Conservation (phyloP, 495 filamentous ascomycete genomes). For the Daldinia vernicosa region DNA sequence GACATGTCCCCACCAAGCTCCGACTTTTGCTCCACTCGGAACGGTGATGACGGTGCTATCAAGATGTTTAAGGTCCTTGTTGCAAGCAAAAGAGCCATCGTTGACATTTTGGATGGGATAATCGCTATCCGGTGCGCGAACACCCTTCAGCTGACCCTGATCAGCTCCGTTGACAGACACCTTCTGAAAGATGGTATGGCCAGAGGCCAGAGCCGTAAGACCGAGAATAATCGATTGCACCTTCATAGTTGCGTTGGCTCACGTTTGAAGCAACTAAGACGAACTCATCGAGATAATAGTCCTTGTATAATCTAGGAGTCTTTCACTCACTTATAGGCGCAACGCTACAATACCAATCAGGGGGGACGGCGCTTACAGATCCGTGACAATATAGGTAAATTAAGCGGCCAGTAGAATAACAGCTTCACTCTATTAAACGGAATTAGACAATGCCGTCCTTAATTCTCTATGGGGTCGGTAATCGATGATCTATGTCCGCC, state of each 20-base stretch:
- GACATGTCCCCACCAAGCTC: constrained; percentile 62
- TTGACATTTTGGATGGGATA: constrained; percentile 53
- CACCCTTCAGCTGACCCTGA: constrained; percentile 61
- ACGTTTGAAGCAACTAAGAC: background rate
- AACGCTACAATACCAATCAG: constrained; percentile 11
- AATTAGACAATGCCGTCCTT: constrained; percentile 17
- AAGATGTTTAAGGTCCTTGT: constrained; percentile 46
- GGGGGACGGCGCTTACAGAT: constrained; percentile 24
- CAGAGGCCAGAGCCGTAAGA: constrained; percentile 30
- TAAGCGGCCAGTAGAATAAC: constrained; percentile 29
- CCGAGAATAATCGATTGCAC: constrained; percentile 36
- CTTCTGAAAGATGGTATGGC: constrained; percentile 53
- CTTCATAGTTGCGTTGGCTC: constrained; percentile 25
- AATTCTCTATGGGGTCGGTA: constrained; percentile 10
- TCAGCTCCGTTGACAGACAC: constrained; percentile 63
- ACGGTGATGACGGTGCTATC: constrained; percentile 57
- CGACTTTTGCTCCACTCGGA: constrained; percentile 56
- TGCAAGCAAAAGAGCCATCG: constrained; percentile 52
- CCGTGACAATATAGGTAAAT: constrained; percentile 37
- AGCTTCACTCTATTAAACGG: constrained; percentile 18
- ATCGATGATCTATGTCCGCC: background rate
- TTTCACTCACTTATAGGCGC: constrained; percentile 30
- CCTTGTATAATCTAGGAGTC: background rate
- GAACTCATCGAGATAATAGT: background rate
- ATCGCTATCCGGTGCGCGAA: constrained; percentile 59